Evolutionary conservation across 2,329 filamentous ascomycete species (phyloP), one percentile per base, ranked within the genome.

Genomic region (Aspergillus sp.): DNA sequence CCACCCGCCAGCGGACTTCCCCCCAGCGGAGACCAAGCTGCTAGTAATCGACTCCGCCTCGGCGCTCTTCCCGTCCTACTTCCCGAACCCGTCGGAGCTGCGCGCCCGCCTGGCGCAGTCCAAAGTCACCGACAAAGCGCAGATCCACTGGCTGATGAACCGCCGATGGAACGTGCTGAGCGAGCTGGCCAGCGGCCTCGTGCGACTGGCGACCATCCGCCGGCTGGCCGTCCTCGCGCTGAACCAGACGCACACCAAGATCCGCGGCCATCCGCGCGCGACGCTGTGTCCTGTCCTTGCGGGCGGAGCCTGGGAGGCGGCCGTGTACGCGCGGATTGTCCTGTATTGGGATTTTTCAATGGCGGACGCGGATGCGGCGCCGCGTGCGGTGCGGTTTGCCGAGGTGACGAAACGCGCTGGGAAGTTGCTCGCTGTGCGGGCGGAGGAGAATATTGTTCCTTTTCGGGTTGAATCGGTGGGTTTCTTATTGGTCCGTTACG

Each of bases 241-340:
- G 45, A 91, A 86, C 34, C 91, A 95, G 67, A 90, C 88, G 54
- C 88, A 87, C 40, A 95, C 90, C n/a, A 88, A 86, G 59, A 87
- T 95, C 73, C 85, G 88, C 56, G 78, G 86, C 81, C 58, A 79
- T 76, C 58, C 82, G 79, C 59, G 66, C 14, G 88, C 91, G 13
- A 82, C 87, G 10, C 76, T 97, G 45, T 81, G 87, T 49, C 88
- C 91, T 14, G 85, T 89, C 38, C 79, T 97, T 57, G 87, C 87
- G 52, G 86, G 88, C 13, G 79, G 79, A 17, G 83, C 88, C 40
- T 97, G 92, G 92, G 91, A 96, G 55, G 85, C 84, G 58, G 87
- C 85, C 29, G 77, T 96, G 34, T 83, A 84, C 56, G 88, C 85
- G 40, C 81, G 91, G 49, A 70, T 96, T 55, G 87, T 88, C 20